Base-by-base conservation (phyloP, 345 rosid genomes). In the Citrus sp. region DNA sequence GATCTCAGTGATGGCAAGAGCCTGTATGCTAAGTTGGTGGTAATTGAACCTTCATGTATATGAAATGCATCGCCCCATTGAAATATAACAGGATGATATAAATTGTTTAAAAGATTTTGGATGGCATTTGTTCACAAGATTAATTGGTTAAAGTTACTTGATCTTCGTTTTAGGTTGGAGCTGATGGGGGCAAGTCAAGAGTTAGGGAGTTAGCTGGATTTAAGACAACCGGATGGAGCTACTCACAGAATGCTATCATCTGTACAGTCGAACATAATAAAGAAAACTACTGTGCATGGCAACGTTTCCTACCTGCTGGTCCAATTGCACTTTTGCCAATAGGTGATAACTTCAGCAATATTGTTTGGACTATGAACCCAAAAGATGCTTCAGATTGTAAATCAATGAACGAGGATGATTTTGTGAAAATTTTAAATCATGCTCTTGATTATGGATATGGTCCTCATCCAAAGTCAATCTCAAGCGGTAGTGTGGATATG, bases 351-450 rank as follows among this genome's bases (percentile, higher is more conserved):
- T 95, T 85, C 76, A 95, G 99, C 90, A 95, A 95, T 78, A 91
- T 95, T 9, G 97, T 94, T 60, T 95, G 97, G 99, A 94, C 97
- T 25, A 92, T 92, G 98, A 92, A 78, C 82, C 97, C 98, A 34
- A 80, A 87, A 77, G 94, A 91, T 80, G 83, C 97, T 18, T 85
- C 87, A 63, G 91, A 90, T 73, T 80, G 71, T 32, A 92, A 91
- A 80, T 85, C 86, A n/a, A 87, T 91, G 97, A 84, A 85, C 14
- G 99, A 92, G 82, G 90, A 80, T 78, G 94, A 90, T 73, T 95
- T 94, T 84, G 82, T 95, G 81, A 88, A 88, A 71, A 89, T 90
- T 69, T 85, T 92, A 60, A 94, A 95, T 77, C 87, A 91, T 71
- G 97, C 99, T 77, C 83, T 94, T 70, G 94, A 93, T 83, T 72